phyloP scores from a whole-genome alignment of 1,139 yeast species.

The Suhomyces kunorum region DNA sequence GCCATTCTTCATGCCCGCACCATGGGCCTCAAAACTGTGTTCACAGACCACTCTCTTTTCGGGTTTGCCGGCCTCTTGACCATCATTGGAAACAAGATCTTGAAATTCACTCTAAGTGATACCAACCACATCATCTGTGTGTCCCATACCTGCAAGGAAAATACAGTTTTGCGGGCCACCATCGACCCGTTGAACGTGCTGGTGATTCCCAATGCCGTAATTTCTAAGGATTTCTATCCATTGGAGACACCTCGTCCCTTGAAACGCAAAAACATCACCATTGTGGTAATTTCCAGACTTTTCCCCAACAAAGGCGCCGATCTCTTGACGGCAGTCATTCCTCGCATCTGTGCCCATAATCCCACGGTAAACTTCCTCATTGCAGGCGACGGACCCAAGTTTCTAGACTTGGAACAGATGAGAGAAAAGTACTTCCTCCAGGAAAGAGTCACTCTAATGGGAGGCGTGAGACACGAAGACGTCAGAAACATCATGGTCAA shows the following conservation, averaged over 20 bases:
- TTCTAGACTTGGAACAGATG: conserved; percentile 92
- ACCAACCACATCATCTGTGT: conserved; percentile 94
- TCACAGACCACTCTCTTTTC: conserved; percentile 94
- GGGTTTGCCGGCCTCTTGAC: conserved; percentile 89
- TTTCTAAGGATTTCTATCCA: conserved; percentile 79
- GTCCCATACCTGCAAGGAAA: conserved; percentile 94
- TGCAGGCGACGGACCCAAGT: conserved; percentile 98
- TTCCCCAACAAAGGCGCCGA: conserved; percentile 98
- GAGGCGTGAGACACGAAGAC: conserved; percentile 88
- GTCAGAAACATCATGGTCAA: conserved; percentile 91
- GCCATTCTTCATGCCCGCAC: conserved; percentile 87
- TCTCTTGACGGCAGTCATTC: conserved; percentile 79
- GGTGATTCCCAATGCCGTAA: conserved; percentile 96
- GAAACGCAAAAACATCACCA: conserved; percentile 51
- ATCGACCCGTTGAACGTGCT: conserved; percentile 76
- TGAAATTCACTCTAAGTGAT: conserved; percentile 82
- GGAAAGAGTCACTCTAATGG: conserved; percentile 82
- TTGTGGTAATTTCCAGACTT: conserved; percentile 86
- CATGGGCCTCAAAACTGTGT: conserved; percentile 88
- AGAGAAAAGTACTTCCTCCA: conserved; percentile 83
- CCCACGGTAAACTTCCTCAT: conserved; percentile 73
- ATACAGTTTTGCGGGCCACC: conserved; percentile 85
- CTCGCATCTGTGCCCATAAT: conserved; percentile 68
- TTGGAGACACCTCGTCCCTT: conserved; percentile 21
- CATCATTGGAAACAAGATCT: conserved; percentile 80